These are phyloP conservation scores for Eutrema salsugineum DNA, from an alignment of 441 rosid species.

Conservation along the genomic window DNA sequence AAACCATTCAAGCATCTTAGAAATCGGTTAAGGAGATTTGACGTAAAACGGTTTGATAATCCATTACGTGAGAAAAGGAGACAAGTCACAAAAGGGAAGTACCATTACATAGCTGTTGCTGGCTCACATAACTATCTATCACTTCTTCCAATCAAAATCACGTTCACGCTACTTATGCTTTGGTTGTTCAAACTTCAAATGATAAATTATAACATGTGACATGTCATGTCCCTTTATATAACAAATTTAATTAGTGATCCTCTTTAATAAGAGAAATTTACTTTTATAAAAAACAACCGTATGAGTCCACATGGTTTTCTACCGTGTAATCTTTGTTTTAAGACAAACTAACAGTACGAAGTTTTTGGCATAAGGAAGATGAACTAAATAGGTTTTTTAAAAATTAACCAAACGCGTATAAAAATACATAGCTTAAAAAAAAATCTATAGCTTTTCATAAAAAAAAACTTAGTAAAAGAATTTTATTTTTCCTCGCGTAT, in stretches of 20 bases:
- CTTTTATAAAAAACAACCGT: background rate
- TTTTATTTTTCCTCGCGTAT: too few species aligned
- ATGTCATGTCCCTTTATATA: background rate
- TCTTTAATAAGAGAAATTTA: background rate
- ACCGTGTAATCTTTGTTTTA: background rate
- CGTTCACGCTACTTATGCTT: background rate
- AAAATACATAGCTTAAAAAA: too few species aligned
- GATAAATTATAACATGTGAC: background rate
- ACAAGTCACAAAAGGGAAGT: background rate
- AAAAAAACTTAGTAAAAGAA: too few species aligned
- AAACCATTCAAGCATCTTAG: background rate
- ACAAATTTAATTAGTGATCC: background rate
- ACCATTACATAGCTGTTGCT: background rate
- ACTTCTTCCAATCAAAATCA: conserved; percentile 4
- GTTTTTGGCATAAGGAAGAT: background rate
- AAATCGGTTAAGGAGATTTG: background rate
- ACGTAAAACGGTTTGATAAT: background rate
- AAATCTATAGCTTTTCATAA: too few species aligned
- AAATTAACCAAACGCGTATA: too few species aligned
- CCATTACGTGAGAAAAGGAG: background rate
- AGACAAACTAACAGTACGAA: background rate
- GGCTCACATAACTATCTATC: conserved; percentile 5
- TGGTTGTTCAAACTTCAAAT: background rate
- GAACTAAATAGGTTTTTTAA: too few species aligned
- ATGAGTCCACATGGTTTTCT: background rate